Base-by-base conservation (phyloP, 495 filamentous ascomycete genomes). In the Parmelia sp. region DNA sequence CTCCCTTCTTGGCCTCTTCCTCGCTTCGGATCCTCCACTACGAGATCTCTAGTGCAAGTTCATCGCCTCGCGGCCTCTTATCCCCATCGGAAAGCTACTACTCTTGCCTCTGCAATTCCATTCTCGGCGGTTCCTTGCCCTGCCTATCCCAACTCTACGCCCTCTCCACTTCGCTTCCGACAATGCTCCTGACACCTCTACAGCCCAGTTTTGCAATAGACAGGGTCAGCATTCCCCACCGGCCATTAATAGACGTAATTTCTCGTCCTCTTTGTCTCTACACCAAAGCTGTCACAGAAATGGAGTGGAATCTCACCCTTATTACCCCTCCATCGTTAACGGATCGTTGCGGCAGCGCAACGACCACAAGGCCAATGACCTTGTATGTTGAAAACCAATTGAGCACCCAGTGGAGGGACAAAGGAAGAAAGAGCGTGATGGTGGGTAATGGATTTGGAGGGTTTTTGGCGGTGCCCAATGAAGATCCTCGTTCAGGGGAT, bases 271-370 rank as follows among this genome's bases (percentile, higher is more conserved):
- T 96, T 35, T 84, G 89, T 69, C 84, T 96, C 33, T 96, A 92
- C 74, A 90, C 84, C 72, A 96, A 96, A 75, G 88, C 90, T 33
- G 80, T 91, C 25, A 87, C 92, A 65, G 90, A 92, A 69, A 77
- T 90, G 27, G 90, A 92, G 67, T 96, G 92, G 92, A 88, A 89
- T 66, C 88, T 92, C 71, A 88, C 85, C 0, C 76, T 80, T 10
- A 79, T 86, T 65, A 75, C 80, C 8, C 84, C 83, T 4, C 71
- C 77, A 7, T 72, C 71, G 0, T 58, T 71, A 36, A 63, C 21
- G 53, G 73, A 72, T 19, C 74, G 72, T 9, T 70, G 71, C 4
- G 74, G 72, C 39, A 63, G 77, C 47, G 73, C 69, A 29, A 72
- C 73, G 9, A 69, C 64, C 33, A 84, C 80, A 3, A 76, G 83